Evolutionary conservation across 192 early-diverging fungal species (phyloP).

Genomic region (Coemansia sp.): DNA sequence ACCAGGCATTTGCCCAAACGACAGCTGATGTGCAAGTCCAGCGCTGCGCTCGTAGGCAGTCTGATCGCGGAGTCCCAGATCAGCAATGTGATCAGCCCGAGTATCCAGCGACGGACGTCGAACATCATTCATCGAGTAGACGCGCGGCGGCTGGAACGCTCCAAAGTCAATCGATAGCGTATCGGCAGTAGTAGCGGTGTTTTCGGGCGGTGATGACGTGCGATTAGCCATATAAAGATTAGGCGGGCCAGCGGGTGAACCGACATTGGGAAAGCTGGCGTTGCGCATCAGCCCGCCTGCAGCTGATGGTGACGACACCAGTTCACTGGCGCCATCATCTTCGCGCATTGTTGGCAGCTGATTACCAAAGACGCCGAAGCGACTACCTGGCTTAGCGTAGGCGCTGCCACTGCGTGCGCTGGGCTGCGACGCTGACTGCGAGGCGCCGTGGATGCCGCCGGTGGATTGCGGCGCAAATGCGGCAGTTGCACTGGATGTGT

Average conservation of each 20-base stretch:
- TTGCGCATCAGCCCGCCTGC: slow-evolving; percentile 41
- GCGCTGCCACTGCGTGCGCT: not conserved
- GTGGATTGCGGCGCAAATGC: slow-evolving; percentile 1
- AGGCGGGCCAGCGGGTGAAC: slow-evolving; percentile 6
- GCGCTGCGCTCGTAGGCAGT: slow-evolving; percentile 27
- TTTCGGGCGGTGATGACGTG: slow-evolving; percentile 13
- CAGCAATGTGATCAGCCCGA: slow-evolving; percentile 1
- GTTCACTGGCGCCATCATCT: slow-evolving; percentile 21
- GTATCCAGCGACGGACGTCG: slow-evolving; percentile 34
- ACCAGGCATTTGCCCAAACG: slow-evolving; percentile 20
- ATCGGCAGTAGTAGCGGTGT: slow-evolving; percentile 1
- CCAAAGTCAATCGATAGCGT: not conserved
- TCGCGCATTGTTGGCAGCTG: slow-evolving; percentile 51
- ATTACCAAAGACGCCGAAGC: slow-evolving; percentile 29
- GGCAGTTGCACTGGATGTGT: slow-evolving; percentile 1
- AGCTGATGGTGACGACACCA: slow-evolving; percentile 2
- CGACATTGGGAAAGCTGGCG: slow-evolving; percentile 28
- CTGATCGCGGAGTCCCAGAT: slow-evolving; percentile 6
- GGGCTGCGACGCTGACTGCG: slow-evolving; percentile 1
- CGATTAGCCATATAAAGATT: slow-evolving; percentile 8
- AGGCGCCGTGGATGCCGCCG: not conserved
- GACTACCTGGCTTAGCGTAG: not conserved
- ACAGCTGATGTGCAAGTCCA: slow-evolving; percentile 19
- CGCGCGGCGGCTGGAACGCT: slow-evolving; percentile 21
- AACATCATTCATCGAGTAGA: slow-evolving; percentile 42